phyloP scores from a whole-genome alignment of 2,329 filamentous ascomycete genomes.

The Emergomyces orientalis region DNA sequence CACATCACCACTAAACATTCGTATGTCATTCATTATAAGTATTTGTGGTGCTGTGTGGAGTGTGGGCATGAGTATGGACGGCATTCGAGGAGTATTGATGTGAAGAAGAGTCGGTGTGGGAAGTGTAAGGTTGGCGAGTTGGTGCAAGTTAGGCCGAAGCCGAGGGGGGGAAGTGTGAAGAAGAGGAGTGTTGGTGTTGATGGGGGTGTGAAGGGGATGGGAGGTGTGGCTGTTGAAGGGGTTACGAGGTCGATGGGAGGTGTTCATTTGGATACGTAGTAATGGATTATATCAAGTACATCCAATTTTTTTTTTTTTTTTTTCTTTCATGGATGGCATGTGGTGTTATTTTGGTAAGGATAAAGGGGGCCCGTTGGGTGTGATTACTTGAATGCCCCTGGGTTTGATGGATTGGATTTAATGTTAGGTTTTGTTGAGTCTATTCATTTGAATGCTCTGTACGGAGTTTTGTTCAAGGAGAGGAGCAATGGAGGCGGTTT shows the following conservation, averaged over 20 bases:
- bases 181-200: background rate
- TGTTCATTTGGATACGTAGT: background rate
- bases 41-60: conserved; percentile 65
- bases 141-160: conserved; percentile 69
- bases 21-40: conserved; percentile 89
- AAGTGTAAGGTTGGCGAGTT: conserved; percentile 57
- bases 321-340: too few species aligned
- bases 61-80: conserved; percentile 69
- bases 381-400: too few species aligned
- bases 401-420: background rate
- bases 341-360: background rate
- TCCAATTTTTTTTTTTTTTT: too few species aligned
- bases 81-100: conserved; percentile 78
- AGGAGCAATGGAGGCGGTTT: background rate
- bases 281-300: background rate
- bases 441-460: background rate
- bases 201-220: background rate
- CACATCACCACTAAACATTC: conserved; percentile 72
- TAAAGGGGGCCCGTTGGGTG: background rate
- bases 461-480: background rate
- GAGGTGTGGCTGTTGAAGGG: background rate
- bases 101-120: conserved; percentile 62
- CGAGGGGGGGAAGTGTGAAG: conserved; percentile 40
- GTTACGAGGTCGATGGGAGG: background rate
- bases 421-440: background rate